Base-by-base conservation (phyloP, 2,329 filamentous ascomycete genomes). In the Diaporthe australafricana region DNA sequence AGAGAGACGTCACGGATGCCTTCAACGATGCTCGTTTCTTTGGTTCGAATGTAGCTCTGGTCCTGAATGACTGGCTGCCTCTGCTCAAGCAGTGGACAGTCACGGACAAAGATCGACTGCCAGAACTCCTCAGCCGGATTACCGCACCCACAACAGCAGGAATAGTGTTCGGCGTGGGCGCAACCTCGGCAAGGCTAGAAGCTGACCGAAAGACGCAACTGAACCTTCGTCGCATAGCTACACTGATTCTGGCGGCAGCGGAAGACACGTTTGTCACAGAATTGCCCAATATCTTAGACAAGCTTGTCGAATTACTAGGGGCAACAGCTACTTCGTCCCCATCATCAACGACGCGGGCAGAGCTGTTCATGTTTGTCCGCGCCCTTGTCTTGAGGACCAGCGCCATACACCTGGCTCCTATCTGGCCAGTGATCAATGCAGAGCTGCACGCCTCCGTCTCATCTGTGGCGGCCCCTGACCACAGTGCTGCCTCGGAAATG, bases 141-240 rank as follows among this genome's bases (percentile, higher is more conserved):
- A 91, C 91, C 7, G 89, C 95, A 5, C 96, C 96, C 7, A 94
- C 95, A 1, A 96, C 95, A 17, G 96, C 97, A 0, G 96, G 96
- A 11, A 97, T 99, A 76, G 96, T 99, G 80, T 99, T 99, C 78
- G 96, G 96, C n/a, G 96, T 99, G 0, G 97, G 97, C 14, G 96
- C 96, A 8, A 95, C 94, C 27, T 97, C 95, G 53, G 96, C 96
- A 45, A 89, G 96, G 72, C 89, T 97, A n/a, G 96, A 99, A 82
- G 95, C 97, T 7, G 96, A 99, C 81, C 92, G 95, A 71, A 96
- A 93, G 82, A 95, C 95, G 1, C 96, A 98, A 81, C 88, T 98
- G 38, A 98, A 95, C 75, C 88, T 99, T 22, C 92, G 95, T 16
- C 90, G 96, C 57, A 90, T 97, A 57, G 91, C 95, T 5, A 87